phyloP scores from a whole-genome alignment of 345 rosid species.

The Camelina hispida region DNA sequence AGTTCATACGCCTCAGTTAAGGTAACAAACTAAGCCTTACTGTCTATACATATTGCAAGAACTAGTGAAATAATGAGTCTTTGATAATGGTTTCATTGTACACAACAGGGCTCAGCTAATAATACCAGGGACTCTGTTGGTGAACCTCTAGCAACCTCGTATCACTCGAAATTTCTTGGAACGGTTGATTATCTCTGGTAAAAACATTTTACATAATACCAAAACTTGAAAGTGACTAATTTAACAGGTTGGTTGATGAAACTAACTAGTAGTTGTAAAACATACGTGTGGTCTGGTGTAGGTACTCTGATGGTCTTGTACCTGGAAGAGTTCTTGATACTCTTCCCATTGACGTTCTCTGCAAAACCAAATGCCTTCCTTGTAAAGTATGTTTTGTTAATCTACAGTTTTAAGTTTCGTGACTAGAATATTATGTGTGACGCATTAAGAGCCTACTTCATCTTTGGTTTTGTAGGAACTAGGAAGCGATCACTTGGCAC shows the following conservation, averaged over 20 bases:
- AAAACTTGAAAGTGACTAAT: not conserved
- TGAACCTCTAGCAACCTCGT: conserved; percentile 88
- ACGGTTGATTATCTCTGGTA: conserved; percentile 93
- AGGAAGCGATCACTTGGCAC: conserved; percentile 85
- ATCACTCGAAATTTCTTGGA: conserved; percentile 79
- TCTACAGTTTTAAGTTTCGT: conserved; percentile 2
- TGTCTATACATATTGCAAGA: conserved; percentile 7
- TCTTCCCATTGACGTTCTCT: conserved; percentile 62
- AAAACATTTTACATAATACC: conserved; percentile 11
- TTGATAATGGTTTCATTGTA: conserved; percentile 22
- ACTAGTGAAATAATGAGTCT: conserved; percentile 1
- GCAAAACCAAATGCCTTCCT: conserved; percentile 74
- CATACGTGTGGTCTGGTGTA: conserved; percentile 32
- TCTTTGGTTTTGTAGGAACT: conserved; percentile 52
- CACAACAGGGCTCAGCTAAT: conserved; percentile 56
- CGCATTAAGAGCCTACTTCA: not conserved
- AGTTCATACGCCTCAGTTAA: conserved; percentile 71
- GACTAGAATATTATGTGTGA: not conserved
- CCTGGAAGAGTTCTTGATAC: conserved; percentile 78
- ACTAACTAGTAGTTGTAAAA: conserved; percentile 7
- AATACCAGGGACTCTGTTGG: conserved; percentile 57
- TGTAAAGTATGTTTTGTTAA: conserved; percentile 54
- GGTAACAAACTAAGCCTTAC: conserved; percentile 44
- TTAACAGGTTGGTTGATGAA: not conserved
- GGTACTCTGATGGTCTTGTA: conserved; percentile 68